Base-by-base conservation (phyloP, 2,329 filamentous ascomycete genomes). In the Claviceps quebecensis region DNA sequence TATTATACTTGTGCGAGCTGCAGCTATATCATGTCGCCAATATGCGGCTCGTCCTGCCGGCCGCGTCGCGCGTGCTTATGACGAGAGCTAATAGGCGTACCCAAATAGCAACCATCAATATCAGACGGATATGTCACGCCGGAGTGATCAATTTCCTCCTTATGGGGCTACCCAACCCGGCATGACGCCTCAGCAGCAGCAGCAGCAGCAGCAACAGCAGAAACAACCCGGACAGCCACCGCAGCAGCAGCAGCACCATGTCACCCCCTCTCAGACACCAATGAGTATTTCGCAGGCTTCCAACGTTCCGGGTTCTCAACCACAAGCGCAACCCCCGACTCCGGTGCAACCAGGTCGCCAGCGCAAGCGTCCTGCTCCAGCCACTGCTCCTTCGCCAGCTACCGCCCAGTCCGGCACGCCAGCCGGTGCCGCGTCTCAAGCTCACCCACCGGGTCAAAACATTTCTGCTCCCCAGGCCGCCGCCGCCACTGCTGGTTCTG, bases 51-150 rank as follows among this genome's bases (percentile, higher is more conserved):
- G 36, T 45, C 23, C n/a, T 16, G 5, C 37, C 22, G 16, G 26
- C 37, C 14, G 29, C 26, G 13, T 9, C 29, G 13, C 29, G 48
- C 29, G 17, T 41, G 3, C 9, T 45, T 22, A 13, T 17, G 6
- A 45, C 14, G 11, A 45, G 45, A 58, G 59, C 65, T 67, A 58
- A 67, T 57, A 57, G 53, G 52, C 55, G 51, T 36, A 43, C 52
- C 55, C 53, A 56, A 54, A 60, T 54, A 69, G 67, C 59, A 67
- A 68, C 53, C 73, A 78, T 60, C 63, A 70, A 51, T 77, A 77
- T 59, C 73, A 72, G 63, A 63, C 68, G 58, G 73, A 77, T 56
- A 72, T 78, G 73, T 67, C 64, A 56, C 68, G 68, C 54, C 68
- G 69, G 52, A 66, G 65, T 58, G 69, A 72, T 9, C 52, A 54